phyloP scores from a whole-genome alignment of 2,329 filamentous ascomycete species.

The Teratosphaeria viscida region DNA sequence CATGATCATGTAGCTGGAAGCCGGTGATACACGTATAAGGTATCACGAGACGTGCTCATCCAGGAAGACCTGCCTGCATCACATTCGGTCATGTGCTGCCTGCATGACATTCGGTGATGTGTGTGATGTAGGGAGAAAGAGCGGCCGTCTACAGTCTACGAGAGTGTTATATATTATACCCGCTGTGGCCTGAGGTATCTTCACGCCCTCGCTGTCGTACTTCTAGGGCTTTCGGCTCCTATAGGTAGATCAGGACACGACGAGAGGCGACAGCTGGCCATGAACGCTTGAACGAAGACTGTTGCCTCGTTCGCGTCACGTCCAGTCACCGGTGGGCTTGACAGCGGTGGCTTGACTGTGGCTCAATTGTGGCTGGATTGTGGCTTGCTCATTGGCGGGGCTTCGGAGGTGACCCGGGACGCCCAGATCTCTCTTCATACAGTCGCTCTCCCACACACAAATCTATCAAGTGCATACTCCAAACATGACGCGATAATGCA shows the following conservation, averaged over 20 bases:
- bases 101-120: background rate
- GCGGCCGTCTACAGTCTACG: background rate
- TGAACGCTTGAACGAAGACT: background rate
- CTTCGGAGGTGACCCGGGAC: background rate
- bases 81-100: background rate
- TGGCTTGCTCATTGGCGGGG: background rate
- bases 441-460: background rate
- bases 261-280: background rate
- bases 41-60: background rate
- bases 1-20: background rate
- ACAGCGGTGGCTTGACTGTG: background rate
- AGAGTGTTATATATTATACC: too few relatives aligned
- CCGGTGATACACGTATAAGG: background rate
- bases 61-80: background rate
- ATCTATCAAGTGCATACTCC: background rate
- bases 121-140: background rate
- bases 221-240: background rate
- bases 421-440: background rate
- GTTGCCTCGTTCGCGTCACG: background rate
- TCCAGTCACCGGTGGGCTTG: background rate
- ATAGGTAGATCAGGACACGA: background rate
- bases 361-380: background rate
- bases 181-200: background rate
- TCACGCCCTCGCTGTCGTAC: background rate
- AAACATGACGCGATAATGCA: conserved; percentile 44